phyloP scores from a whole-genome alignment of 202 grass and related monocot genomes.

The Panicum hallii region DNA sequence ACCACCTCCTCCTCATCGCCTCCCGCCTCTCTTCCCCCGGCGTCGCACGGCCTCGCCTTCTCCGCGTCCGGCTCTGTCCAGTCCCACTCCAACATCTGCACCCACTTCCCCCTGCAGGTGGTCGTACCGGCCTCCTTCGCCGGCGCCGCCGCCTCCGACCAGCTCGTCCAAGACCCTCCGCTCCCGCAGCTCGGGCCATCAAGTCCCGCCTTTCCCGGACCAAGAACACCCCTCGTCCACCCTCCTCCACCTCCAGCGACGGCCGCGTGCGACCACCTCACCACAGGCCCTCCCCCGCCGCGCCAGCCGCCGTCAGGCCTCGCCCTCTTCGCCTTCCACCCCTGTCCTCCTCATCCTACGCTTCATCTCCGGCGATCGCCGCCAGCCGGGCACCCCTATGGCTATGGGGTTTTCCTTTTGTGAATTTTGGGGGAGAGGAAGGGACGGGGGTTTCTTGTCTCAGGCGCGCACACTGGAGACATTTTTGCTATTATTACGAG shows the following conservation, averaged over 20 bases:
- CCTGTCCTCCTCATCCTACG: neutral
- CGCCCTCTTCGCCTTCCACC: slow-evolving; percentile 23
- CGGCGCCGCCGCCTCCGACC: slow-evolving; percentile 11
- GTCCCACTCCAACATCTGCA: neutral
- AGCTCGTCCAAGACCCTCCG: slow-evolving; percentile 19
- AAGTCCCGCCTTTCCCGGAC: neutral
- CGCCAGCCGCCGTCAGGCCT: slow-evolving; percentile 6
- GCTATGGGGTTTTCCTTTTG: neutral
- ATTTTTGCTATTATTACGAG: too few relatives aligned
- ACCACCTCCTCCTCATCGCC: slow-evolving; percentile 1
- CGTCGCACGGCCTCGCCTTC: slow-evolving; percentile 5
- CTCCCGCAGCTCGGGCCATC: neutral
- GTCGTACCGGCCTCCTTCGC: neutral
- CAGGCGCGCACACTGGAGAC: neutral
- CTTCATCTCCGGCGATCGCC: slow-evolving; percentile 53
- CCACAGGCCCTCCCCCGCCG: slow-evolving; percentile 25
- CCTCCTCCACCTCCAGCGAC: neutral
- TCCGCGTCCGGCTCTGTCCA: neutral
- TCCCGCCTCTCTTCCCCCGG: neutral
- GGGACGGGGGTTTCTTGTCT: neutral
- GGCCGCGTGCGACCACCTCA: slow-evolving; percentile 44
- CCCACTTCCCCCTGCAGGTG: neutral
- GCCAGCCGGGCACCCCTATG: neutral
- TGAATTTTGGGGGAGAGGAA: neutral
- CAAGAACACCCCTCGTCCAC: neutral